Percentiles rank a stretch among this genome's conserved stretches.
Evolutionary conservation across 805 yeast species (phyloP).

Genomic region (Metschnikowia koreensis): DNA sequence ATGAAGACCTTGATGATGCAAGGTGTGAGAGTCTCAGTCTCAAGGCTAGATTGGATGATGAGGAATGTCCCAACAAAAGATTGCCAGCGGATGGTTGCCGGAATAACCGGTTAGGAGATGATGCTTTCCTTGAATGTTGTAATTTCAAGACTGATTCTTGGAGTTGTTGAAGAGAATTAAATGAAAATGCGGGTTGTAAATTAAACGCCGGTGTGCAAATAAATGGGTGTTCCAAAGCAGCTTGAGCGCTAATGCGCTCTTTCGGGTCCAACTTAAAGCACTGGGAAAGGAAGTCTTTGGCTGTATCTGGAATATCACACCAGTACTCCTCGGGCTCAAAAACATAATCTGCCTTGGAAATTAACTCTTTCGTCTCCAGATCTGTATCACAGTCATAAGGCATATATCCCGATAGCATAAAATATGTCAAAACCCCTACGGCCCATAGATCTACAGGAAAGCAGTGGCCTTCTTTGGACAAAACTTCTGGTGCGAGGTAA

Average conservation of each 20-base stretch:
- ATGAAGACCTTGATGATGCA: conserved; percentile 7
- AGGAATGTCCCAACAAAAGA: background rate
- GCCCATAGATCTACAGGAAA: conserved; percentile 74
- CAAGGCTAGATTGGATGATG: conserved; percentile 2
- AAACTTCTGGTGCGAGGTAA: conserved; percentile 70
- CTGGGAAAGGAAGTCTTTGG: conserved; percentile 53
- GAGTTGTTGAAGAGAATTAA: conserved; percentile 13
- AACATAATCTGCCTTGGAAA: conserved; percentile 52
- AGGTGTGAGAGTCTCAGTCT: conserved; percentile 3
- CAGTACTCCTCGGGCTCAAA: conserved; percentile 63
- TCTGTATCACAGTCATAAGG: conserved; percentile 77
- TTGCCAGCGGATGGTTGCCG: conserved; percentile 2
- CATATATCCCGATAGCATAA: conserved; percentile 69
- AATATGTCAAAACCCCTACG: conserved; percentile 67
- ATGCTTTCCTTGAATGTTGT: conserved; percentile 12
- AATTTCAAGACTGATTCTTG: conserved; percentile 18
- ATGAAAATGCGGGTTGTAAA: conserved; percentile 12
- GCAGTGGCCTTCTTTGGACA: conserved; percentile 55
- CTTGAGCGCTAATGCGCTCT: conserved; percentile 46
- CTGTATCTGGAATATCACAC: conserved; percentile 49
- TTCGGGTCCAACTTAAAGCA: conserved; percentile 51
- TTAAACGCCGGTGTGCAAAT: conserved; percentile 5
- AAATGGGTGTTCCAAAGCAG: conserved; percentile 47
- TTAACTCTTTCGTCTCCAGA: conserved; percentile 64
- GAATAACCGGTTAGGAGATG: background rate